Evolutionary conservation across 805 yeast species (phyloP), one percentile per base, ranked within the genome.

Genomic region (Saccharomycopsis schoenii): DNA sequence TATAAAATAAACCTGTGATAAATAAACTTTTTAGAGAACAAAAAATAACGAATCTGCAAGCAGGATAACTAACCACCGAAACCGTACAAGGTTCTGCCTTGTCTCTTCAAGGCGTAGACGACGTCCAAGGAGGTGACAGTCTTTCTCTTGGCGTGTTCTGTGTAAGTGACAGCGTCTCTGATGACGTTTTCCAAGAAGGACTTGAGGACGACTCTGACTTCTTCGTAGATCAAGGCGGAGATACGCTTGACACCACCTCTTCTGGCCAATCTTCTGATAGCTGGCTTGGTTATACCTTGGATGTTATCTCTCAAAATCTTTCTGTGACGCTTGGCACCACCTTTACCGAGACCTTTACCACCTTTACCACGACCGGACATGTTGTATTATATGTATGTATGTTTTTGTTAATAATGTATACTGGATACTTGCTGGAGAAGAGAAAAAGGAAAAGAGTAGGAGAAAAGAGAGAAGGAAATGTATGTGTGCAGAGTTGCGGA

Each of bases 181-280:
- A 93, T 93, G 70, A 94, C 97, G 75, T 89, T 86, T 80, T 90
- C 97, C 76, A 93, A 85, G 88, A 93, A 93, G 64, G 96, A 83
- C 82, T 92, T 92, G 69, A 93, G 83, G 69, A 94, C 97, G 70
- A 88, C 92, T 84, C 99, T 91, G 74, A 94, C 97, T 83, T 93
- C 97, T 81, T 93, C 99, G 83, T 93, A 93, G 77, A 93, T 93
- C 76, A 92, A 82, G 77, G 97, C 98, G 67, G 98, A 93, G 74
- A 93, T 93, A 89, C 99, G 97, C 88, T 93, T 93, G 76, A 93
- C 99, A 92, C 99, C 99, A 83, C 99, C 99, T 89, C 99, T 91
- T 87, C 99, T 93, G 58, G 99, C 99, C 74, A 93, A 87, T 89
- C 99, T 93, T 84, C 99, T 91, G 76, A 93, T 93, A 75, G 99